Percentiles rank a stretch among this genome's conserved stretches.
phyloP scores from a whole-genome alignment of 768 basidiomycete species.

The Clathrus columnatus region DNA sequence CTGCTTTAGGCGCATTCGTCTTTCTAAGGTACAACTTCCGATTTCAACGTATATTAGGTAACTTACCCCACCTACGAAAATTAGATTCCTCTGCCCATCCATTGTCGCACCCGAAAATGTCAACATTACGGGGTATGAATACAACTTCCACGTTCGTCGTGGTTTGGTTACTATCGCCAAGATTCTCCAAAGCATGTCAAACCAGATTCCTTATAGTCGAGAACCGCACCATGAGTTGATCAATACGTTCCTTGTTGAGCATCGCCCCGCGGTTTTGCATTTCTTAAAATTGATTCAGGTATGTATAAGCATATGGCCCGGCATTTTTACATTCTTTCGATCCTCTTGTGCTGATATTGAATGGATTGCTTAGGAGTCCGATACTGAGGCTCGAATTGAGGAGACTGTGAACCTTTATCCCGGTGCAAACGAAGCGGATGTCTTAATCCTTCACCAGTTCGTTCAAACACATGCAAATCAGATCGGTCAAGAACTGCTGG shows the following conservation, averaged over 20 bases:
- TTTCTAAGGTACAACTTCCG: constrained; percentile 57
- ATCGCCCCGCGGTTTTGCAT: constrained; percentile 63
- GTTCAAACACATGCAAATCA: constrained; percentile 80
- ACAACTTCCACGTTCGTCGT: constrained; percentile 43
- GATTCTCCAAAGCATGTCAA: constrained; percentile 87
- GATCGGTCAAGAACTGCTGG: constrained; percentile 74
- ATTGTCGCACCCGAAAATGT: constrained; percentile 79
- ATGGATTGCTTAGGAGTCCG: no score
- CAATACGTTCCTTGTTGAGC: constrained; percentile 64
- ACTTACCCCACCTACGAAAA: not conserved
- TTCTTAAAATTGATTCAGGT: constrained; percentile 74
- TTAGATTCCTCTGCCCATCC: constrained; percentile 84
- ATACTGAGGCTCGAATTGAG: constrained; percentile 24
- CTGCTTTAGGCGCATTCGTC: constrained; percentile 83
- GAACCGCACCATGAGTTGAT: constrained; percentile 77
- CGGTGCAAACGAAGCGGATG: constrained; percentile 76
- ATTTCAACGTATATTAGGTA: not conserved
- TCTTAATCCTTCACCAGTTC: constrained; percentile 74
- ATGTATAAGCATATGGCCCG: constrained; percentile 17
- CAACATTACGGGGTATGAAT: constrained; percentile 38
- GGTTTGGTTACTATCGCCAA: constrained; percentile 88
- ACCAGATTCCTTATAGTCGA: constrained; percentile 89
- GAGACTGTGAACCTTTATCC: constrained; percentile 59
- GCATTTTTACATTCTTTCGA: not conserved
- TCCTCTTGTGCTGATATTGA: no score